Evolutionary conservation across 345 rosid species (phyloP).

Genomic region (Ceriops decandra): DNA sequence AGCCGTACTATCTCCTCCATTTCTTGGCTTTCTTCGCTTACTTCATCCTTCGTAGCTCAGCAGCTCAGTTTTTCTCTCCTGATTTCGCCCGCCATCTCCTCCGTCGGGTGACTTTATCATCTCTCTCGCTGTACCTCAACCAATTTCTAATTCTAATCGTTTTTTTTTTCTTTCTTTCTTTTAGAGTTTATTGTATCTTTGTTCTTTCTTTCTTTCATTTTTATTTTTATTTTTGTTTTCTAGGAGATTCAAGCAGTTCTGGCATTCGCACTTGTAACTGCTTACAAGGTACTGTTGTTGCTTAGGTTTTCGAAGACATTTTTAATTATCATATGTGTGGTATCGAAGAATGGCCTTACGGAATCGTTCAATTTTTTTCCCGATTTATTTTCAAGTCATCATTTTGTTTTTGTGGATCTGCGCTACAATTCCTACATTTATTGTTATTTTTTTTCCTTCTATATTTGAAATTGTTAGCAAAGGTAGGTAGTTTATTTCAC

Average conservation of each 20-base stretch:
- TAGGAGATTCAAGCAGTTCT: slow-evolving; percentile 87
- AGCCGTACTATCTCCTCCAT: slow-evolving; percentile 68
- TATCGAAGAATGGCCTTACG: no score
- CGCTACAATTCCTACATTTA: background rate
- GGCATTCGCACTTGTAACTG: slow-evolving; percentile 47
- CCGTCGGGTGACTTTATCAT: slow-evolving; percentile 35
- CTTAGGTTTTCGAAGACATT: background rate
- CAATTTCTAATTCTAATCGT: background rate
- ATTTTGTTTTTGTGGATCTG: no score
- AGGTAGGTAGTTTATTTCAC: background rate
- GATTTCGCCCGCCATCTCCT: slow-evolving; percentile 40
- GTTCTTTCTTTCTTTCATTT: background rate
- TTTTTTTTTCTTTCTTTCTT: background rate
- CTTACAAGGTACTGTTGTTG: slow-evolving; percentile 47
- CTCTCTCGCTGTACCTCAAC: background rate
- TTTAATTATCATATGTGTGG: background rate
- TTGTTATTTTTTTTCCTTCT: background rate
- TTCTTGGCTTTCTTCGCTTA: slow-evolving; percentile 75
- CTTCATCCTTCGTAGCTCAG: slow-evolving; percentile 57
- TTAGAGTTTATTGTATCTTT: background rate
- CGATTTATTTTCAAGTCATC: no score
- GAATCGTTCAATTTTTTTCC: no score
- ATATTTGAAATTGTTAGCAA: background rate
- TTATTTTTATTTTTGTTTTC: slow-evolving; percentile 9
- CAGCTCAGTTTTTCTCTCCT: slow-evolving; percentile 43